Evolutionary conservation across 352 stramenopile species (phyloP), one percentile per base, ranked within the genome.

Genomic region (Phytophthora citricola): DNA sequence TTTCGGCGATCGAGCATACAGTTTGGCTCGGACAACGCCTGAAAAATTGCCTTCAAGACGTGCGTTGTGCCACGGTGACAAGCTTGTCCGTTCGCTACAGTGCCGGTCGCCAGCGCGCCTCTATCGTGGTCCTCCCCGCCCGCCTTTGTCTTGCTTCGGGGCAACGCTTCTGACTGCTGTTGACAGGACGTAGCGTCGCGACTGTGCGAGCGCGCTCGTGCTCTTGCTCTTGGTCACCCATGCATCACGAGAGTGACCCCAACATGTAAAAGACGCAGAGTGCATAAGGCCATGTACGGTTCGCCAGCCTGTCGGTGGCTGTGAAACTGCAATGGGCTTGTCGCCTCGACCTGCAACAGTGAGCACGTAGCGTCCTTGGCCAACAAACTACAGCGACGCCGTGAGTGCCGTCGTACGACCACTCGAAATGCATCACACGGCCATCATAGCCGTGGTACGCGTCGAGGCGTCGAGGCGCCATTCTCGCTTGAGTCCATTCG

Each of bases 131-230:
- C 55, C 66, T 70, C 50, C 44, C 53, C 32, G 56, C 48, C 67
- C 53, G 46, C 39, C 52, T 75, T 38, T 75, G 62, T 60, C 32
- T 63, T 46, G 40, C 41, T 46, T 36, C 12, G 38, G 44, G 53
- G 15, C 50, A 64, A 71, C 56, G 56, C 51, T 75, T 56, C 49
- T 75, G 67, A 75, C 62, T 62, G 62, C 67, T 69, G 67, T 69
- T 71, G 67, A 69, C 58, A 60, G 39, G 40, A 72, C 67, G 67
- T 69, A 72, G 58, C 67, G 67, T 65, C 63, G 56, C 57, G 67
- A 72, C 59, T 58, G 31, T 14, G 53, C 49, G 47, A 63, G 45
- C n/a, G 47, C 52, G 40, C 45, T 61, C 65, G 34, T 45, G 45
- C 50, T 62, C 57, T 68, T 54, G 61, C 61, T 41, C 27, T 48